A percentile compares a stretch with the other conserved stretches of the same genome.
phyloP scores from a whole-genome alignment of 2,329 filamentous ascomycete genomes.

The Ceratocystiopsis minuta region DNA sequence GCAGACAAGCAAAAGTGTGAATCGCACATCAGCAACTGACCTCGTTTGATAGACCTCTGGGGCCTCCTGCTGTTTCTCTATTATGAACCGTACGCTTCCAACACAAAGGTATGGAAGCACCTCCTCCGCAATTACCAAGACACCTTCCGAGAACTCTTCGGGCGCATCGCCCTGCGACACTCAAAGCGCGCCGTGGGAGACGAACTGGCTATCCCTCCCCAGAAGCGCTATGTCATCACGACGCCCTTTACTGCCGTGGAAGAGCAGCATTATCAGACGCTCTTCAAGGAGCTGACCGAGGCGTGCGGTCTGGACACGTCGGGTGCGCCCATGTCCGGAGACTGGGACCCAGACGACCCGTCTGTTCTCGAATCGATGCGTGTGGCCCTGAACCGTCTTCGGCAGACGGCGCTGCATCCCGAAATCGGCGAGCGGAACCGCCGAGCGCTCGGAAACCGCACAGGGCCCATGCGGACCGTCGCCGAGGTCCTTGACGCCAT shows the following conservation, averaged over 20 bases:
- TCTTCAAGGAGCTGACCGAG: slow-evolving; percentile 60
- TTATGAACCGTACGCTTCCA: slow-evolving; percentile 57
- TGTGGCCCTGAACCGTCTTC: slow-evolving; percentile 46
- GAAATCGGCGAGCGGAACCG: slow-evolving; percentile 55
- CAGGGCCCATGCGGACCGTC: slow-evolving; percentile 58
- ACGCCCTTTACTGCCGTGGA: slow-evolving; percentile 83
- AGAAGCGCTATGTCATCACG: slow-evolving; percentile 74
- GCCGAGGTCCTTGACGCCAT: slow-evolving; percentile 77
- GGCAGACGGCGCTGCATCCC: slow-evolving; percentile 43
- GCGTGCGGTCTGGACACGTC: slow-evolving; percentile 45
- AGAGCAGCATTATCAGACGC: slow-evolving; percentile 66
- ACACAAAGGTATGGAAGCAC: slow-evolving; percentile 46
- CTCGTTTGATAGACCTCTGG: slow-evolving; percentile 41
- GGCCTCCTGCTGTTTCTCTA: slow-evolving; percentile 68
- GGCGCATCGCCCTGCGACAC: slow-evolving; percentile 59
- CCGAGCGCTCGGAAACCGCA: slow-evolving; percentile 41
- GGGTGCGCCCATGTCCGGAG: slow-evolving; percentile 41
- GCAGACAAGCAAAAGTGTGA: too few species aligned
- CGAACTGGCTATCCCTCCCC: slow-evolving; percentile 62
- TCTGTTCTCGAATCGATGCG: slow-evolving; percentile 53
- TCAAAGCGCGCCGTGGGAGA: slow-evolving; percentile 65
- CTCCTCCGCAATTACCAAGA: slow-evolving; percentile 42
- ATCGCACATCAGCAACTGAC: too few species aligned
- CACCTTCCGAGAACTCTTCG: slow-evolving; percentile 52
- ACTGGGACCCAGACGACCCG: slow-evolving; percentile 47